Conservation (phyloP, 345 rosid genomes). For the Nephelium lappaceum region DNA sequence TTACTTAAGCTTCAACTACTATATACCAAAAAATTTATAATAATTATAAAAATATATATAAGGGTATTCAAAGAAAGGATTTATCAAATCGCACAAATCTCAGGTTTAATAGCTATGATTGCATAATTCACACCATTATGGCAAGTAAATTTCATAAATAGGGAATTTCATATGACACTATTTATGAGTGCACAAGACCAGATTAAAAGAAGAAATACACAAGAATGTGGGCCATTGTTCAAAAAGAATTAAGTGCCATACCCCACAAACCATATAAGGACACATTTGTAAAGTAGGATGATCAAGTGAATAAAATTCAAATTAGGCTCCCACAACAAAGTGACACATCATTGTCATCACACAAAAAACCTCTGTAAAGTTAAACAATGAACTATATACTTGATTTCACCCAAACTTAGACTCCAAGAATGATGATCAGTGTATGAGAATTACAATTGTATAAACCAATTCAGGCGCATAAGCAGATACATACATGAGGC, state of each 20-base stretch:
- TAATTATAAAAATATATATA: not conserved
- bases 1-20: not conserved
- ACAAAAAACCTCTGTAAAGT: not conserved
- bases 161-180: not conserved
- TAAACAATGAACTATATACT: not conserved
- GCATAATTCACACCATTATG: not conserved
- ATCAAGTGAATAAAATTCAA: slow-evolving; percentile 3
- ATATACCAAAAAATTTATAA: not conserved
- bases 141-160: not conserved
- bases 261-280: not conserved
- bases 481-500: not conserved
- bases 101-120: no score
- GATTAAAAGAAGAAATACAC: not conserved
- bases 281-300: not conserved
- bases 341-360: not conserved
- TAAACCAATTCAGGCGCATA: not conserved
- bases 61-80: no score
- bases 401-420: not conserved
- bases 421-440: not conserved
- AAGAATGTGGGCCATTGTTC: no score
- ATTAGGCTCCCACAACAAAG: not conserved
- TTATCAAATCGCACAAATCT: no score
- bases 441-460: no score
- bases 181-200: not conserved
- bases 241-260: not conserved